Conservation (phyloP, 208 protist genomes). For the Leishmania tarentolae region DNA sequence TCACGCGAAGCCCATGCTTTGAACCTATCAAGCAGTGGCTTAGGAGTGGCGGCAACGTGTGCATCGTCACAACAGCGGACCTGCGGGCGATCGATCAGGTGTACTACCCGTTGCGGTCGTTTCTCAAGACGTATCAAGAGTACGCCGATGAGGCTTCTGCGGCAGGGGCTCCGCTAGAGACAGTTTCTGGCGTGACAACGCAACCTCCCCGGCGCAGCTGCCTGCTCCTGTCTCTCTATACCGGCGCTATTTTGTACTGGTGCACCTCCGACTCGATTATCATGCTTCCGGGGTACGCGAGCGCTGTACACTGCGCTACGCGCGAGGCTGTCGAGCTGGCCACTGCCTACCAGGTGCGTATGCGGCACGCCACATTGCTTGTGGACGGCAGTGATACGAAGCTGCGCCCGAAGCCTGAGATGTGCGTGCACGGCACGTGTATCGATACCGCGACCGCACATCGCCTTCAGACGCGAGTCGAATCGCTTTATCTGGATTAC, state of each 20-base stretch:
- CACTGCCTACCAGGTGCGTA: conserved; percentile 27
- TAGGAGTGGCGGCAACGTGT: conserved; percentile 71
- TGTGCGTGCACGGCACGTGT: conserved; percentile 77
- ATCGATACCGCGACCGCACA: conserved; percentile 36
- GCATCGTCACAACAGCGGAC: conserved; percentile 84
- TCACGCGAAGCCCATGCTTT: conserved; percentile 68
- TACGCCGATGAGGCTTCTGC: conserved; percentile 18
- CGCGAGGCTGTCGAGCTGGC: conserved; percentile 53
- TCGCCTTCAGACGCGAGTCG: conserved; percentile 37
- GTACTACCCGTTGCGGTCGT: conserved; percentile 55
- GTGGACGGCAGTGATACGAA: conserved; percentile 22
- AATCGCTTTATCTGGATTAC: conserved; percentile 48
- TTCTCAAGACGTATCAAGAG: conserved; percentile 29
- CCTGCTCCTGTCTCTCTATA: conserved; percentile 84
- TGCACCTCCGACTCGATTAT: conserved; percentile 54
- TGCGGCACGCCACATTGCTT: conserved; percentile 30
- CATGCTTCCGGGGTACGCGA: conserved; percentile 56
- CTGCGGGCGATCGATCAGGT: conserved; percentile 72
- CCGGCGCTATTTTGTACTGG: conserved; percentile 78
- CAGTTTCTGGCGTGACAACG: background rate
- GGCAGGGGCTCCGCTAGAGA: no score
- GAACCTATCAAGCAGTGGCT: conserved; percentile 64
- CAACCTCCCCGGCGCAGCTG: conserved; percentile 33
- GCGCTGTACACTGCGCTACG: conserved; percentile 63
- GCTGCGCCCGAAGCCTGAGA: conserved; percentile 19